phyloP scores from a whole-genome alignment of 352 stramenopile species.

The Pythium angustatum region DNA sequence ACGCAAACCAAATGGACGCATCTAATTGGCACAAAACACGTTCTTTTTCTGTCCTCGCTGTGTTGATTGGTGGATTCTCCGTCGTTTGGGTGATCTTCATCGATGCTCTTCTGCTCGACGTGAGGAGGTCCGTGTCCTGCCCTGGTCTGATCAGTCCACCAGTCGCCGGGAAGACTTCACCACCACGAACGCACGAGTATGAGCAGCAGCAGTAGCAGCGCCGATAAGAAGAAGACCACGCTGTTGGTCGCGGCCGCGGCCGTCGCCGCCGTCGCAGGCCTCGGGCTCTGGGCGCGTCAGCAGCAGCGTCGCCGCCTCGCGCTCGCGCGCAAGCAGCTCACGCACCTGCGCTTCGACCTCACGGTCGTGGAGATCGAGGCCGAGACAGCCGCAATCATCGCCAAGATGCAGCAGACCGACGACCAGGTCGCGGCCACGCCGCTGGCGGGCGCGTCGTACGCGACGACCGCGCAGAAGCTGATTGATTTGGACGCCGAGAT shows the following conservation, averaged over 20 bases:
- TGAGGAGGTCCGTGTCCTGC: not conserved
- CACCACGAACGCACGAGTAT: not conserved
- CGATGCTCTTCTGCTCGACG: not conserved
- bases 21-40: constrained; percentile 30
- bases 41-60: constrained; percentile 1
- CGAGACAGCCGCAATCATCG: constrained; percentile 63
- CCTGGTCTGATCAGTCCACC: too few relatives aligned
- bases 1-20: not conserved
- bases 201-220: constrained; percentile 10
- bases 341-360: constrained; percentile 71
- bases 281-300: constrained; percentile 49
- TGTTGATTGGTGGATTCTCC: constrained; percentile 21
- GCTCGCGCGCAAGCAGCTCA: constrained; percentile 54
- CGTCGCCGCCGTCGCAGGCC: constrained; percentile 45
- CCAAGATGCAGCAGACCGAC: constrained; percentile 68
- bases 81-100: constrained; percentile 3
- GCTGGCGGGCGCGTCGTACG: constrained; percentile 49
- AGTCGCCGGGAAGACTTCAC: too few relatives aligned
- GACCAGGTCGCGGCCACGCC: constrained; percentile 63
- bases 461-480: constrained; percentile 73
- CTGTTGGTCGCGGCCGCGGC: constrained; percentile 54
- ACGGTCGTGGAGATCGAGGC: constrained; percentile 72
- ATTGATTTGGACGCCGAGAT: constrained; percentile 86
- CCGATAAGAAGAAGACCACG: constrained; percentile 62
- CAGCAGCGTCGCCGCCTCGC: constrained; percentile 49